Evolutionary conservation across 2,329 filamentous ascomycete genomes (phyloP).

Genomic region (Chaetothyriales sp.): DNA sequence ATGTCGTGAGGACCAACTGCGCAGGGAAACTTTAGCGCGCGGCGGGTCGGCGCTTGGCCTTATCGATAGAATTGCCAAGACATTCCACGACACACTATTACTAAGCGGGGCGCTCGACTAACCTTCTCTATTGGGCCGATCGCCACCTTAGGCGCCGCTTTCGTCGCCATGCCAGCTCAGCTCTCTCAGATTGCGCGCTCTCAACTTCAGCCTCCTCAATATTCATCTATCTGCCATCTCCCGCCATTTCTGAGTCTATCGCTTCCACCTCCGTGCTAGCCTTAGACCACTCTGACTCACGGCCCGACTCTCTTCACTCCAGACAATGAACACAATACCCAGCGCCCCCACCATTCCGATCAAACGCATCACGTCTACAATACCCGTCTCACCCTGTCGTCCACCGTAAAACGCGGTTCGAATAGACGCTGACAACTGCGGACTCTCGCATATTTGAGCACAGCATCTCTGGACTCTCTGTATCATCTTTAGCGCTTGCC

Average conservation of each 20-base stretch:
- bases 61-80: not conserved
- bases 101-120: not conserved
- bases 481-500: constrained; percentile 14
- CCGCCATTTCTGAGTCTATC: not conserved
- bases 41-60: not conserved
- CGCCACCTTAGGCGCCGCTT: not conserved
- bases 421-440: constrained; percentile 7
- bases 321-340: constrained; percentile 14
- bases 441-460: not conserved
- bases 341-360: constrained; percentile 6
- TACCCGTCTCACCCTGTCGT: constrained; percentile 9
- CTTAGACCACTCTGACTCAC: constrained; percentile 3
- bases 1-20: too few species aligned
- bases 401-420: constrained; percentile 14
- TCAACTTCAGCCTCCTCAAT: not conserved
- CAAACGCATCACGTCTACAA: constrained; percentile 9
- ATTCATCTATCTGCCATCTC: not conserved
- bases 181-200: not conserved
- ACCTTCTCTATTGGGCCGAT: not conserved
- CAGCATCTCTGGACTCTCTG: constrained; percentile 1
- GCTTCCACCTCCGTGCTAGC: not conserved
- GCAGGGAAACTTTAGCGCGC: not conserved
- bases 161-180: not conserved
- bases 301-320: constrained; percentile 1
- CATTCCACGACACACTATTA: not conserved